phyloP scores from a whole-genome alignment of 768 basidiomycete species.

The Boletus pseudo-olivaceus region DNA sequence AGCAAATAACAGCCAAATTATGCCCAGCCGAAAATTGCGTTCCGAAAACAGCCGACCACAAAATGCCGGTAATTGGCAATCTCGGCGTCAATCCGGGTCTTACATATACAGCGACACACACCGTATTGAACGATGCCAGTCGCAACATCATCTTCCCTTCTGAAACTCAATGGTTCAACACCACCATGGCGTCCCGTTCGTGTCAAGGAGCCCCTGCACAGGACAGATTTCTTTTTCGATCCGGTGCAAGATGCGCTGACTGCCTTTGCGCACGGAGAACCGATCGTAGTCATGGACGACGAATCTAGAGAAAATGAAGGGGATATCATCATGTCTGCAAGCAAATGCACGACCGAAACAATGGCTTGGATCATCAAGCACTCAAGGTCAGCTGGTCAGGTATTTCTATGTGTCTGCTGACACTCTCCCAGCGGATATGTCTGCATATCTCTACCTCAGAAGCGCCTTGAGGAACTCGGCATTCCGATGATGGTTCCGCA shows the following conservation, averaged over 20 bases:
- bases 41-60: slow-evolving; percentile 6
- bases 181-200: slow-evolving; percentile 23
- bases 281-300: slow-evolving; percentile 97
- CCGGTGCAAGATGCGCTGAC: slow-evolving; percentile 72
- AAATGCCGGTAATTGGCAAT: neutral
- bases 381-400: slow-evolving; percentile 63
- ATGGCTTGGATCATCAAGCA: slow-evolving; percentile 99
- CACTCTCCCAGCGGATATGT: slow-evolving; percentile 75
- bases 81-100: neutral
- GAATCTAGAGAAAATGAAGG: slow-evolving; percentile 96
- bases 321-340: slow-evolving; percentile 87
- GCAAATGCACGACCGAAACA: slow-evolving; percentile 84
- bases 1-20: neutral
- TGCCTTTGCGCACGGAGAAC: slow-evolving; percentile 78
- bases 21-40: neutral
- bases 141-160: neutral
- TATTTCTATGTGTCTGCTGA: slow-evolving; percentile 7
- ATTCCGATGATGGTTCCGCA: slow-evolving; percentile 93
- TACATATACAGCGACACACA: neutral
- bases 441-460: slow-evolving; percentile 77
- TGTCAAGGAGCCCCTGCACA: slow-evolving; percentile 14
- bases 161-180: slow-evolving; percentile 12
- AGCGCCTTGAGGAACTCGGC: slow-evolving; percentile 70
- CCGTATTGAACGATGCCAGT: slow-evolving; percentile 7
- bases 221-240: slow-evolving; percentile 65